A percentile compares a stretch with the other conserved stretches of the same genome.
These are phyloP conservation scores for Gaertneriomyces sp. DNA, from an alignment of 192 early-diverging fungal genomes.

Conservation along the genomic window DNA sequence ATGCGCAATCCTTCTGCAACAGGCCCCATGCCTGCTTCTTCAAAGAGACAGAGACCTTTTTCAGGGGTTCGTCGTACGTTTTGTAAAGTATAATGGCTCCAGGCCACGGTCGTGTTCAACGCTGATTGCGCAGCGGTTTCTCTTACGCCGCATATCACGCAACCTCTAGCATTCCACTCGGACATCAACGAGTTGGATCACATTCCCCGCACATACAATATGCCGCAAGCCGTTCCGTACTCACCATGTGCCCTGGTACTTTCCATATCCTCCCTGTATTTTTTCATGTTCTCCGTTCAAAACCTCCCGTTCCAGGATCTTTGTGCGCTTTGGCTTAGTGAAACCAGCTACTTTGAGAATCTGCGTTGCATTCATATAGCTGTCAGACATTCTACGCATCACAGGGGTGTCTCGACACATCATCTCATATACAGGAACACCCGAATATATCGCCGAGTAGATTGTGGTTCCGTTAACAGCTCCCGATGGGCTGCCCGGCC, in stretches of 20 bases:
- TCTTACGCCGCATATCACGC: background rate
- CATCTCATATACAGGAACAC: conserved; percentile 72
- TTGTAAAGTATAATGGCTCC: background rate
- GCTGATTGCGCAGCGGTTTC: background rate
- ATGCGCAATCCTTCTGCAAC: background rate
- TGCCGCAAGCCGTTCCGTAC: background rate
- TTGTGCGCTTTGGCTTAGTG: conserved; percentile 82
- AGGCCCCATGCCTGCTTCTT: background rate
- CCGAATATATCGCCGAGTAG: conserved; percentile 45
- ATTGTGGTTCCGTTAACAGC: conserved; percentile 8
- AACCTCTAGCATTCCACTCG: background rate
- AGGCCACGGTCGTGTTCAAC: background rate
- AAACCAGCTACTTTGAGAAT: conserved; percentile 95
- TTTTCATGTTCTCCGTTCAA: conserved; percentile 85
- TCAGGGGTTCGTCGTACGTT: background rate
- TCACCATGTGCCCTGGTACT: conserved; percentile 51
- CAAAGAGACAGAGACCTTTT: too few species aligned
- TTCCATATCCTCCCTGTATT: conserved; percentile 91
- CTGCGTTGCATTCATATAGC: conserved; percentile 92
- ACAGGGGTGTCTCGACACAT: conserved; percentile 65
- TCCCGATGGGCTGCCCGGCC: too few species aligned
- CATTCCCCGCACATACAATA: conserved; percentile 9
- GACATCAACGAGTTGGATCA: background rate
- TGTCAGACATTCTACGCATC: conserved; percentile 75
- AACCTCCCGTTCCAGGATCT: conserved; percentile 88